Evolutionary conservation across 2,329 filamentous ascomycete species (phyloP).

Genomic region (Raffaelea albimanens): DNA sequence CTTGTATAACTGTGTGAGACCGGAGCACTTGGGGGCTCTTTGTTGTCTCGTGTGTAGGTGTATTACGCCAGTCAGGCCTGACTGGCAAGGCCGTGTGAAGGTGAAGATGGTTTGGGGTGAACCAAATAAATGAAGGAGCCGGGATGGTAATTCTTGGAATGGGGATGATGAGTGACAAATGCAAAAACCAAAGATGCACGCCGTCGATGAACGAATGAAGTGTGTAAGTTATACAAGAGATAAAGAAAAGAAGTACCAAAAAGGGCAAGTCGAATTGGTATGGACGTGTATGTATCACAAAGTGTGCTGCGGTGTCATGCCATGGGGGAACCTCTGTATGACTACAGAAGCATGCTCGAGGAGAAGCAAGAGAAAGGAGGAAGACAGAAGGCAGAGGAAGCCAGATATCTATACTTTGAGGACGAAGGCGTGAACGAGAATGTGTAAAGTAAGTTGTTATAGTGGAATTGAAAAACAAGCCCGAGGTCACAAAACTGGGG

Average conservation of each 20-base stretch:
- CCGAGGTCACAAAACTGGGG: not conserved
- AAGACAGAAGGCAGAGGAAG: not conserved
- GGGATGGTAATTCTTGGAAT: too few species aligned
- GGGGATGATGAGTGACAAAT: too few species aligned
- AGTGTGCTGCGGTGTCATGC: too few species aligned
- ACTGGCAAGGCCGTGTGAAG: slow-evolving; percentile 8
- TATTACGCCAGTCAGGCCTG: slow-evolving; percentile 10
- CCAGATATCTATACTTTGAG: not conserved
- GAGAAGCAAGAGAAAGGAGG: not conserved
- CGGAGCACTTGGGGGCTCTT: not conserved
- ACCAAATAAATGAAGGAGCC: too few species aligned
- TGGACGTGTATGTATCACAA: too few species aligned
- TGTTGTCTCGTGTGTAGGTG: too few species aligned
- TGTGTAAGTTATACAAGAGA: not conserved
- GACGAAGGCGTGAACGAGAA: not conserved
- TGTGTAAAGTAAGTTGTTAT: not conserved
- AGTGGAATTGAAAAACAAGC: not conserved
- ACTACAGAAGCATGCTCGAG: not conserved
- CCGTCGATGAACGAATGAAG: not conserved
- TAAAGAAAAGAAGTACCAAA: not conserved
- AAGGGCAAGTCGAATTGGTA: not conserved
- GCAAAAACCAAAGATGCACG: not conserved
- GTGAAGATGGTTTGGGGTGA: too few species aligned
- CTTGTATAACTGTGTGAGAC: too few species aligned
- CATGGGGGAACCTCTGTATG: too few species aligned